phyloP scores from a whole-genome alignment of 768 basidiomycete genomes.

The Russula virescens region DNA sequence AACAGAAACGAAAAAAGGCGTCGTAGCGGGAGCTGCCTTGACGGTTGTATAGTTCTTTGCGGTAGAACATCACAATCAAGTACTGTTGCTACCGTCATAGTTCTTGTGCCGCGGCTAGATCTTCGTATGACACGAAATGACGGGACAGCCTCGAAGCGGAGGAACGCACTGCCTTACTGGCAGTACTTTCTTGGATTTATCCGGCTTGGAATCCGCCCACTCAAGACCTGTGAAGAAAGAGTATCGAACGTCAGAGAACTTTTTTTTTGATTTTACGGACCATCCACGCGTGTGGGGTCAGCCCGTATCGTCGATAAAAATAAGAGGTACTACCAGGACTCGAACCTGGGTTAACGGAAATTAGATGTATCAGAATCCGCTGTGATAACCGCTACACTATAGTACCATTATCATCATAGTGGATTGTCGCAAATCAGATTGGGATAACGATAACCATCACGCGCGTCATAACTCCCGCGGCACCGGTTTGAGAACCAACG shows the following conservation, averaged over 20 bases:
- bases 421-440: not conserved
- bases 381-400: conserved; percentile 39
- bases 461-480: not conserved
- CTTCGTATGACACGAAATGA: too few species aligned
- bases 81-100: too few species aligned
- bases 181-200: too few species aligned
- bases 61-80: not conserved
- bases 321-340: conserved; percentile 23
- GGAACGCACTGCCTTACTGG: too few species aligned
- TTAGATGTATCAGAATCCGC: conserved; percentile 33
- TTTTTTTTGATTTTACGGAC: too few species aligned
- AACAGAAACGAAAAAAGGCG: conserved; percentile 31
- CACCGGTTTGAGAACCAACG: not conserved
- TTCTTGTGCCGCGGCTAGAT: not conserved
- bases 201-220: not conserved
- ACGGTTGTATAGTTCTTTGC: not conserved
- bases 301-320: not conserved
- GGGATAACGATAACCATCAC: not conserved
- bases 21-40: not conserved
- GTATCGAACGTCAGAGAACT: too few species aligned
- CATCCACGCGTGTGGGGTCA: too few species aligned
- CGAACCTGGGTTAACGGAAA: conserved; percentile 25
- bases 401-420: not conserved
- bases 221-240: too few species aligned
- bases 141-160: too few species aligned